Evolutionary conservation across 441 rosid species (phyloP), one percentile per base, ranked within the genome.

Genomic region (Pelargonium myrrhifolium): DNA sequence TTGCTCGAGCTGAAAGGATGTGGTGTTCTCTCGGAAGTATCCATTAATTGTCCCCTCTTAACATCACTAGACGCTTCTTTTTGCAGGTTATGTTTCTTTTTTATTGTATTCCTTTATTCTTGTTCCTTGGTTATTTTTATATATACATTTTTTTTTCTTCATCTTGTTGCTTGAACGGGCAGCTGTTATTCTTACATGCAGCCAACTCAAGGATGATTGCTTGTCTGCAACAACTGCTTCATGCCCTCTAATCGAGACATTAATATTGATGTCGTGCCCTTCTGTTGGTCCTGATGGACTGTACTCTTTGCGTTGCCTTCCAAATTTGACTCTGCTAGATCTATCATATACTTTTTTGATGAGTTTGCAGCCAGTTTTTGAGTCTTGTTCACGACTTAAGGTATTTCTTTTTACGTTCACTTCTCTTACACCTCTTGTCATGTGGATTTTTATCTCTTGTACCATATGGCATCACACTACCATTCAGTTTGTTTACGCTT

Each of bases 51-150:
- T 71, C 98, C 98, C 68, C 87, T 78, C 43, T 79, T 92, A 60
- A 89, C 85, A 67, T 87, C 99, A 68, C 84, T 95, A 67, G 99
- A 95, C 81, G 96, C 98, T 71, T 95, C 99, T 53, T 95, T 95
- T 81, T 92, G 99, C 93, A 72, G 98, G 99, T 92, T 65, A 66
- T 22, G 31, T 68, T 55, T 40, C 21, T 53, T 65, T 39, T 17
- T 7, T 21, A 14, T 39, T 4, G n/a, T 67, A 60, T 9, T 64
- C 26, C 72, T 63, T 55, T 66, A 45, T 28, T 63, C 21, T 69
- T 21, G 20, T 68, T 56, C 22, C 22, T 3, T 66, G 43, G 14
- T 10, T 43, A 10, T 43, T 59, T 59, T 22, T 21, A 1, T 59
- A 22, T 22, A 14, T 3, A 56, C 21, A 49, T 18, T 59, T 10